A percentile compares a stretch with the other conserved stretches of the same genome.
Evolutionary conservation across 305 asterid species (phyloP).

Genomic region (Fraxinus baroniana): DNA sequence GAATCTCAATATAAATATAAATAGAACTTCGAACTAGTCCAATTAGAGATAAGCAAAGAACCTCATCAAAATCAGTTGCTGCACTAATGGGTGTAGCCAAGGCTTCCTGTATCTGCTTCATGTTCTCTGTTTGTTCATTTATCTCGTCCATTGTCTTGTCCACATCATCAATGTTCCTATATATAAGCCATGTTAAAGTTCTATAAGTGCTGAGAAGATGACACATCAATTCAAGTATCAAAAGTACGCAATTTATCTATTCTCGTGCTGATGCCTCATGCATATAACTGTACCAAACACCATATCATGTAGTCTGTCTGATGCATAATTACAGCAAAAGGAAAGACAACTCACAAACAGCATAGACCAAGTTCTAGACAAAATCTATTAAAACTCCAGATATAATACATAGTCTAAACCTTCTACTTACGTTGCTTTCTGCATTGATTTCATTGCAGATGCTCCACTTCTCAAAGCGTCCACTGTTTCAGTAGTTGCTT

Average conservation of each 20-base stretch:
- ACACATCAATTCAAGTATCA: not conserved
- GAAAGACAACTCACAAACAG: not conserved
- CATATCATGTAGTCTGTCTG: not conserved
- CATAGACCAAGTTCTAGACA: not conserved
- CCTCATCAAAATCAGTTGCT: constrained; percentile 47
- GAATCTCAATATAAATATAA: not conserved
- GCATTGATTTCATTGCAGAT: constrained; percentile 25
- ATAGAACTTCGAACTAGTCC: not conserved
- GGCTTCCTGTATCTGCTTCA: constrained; percentile 51
- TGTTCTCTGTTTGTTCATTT: constrained; percentile 47
- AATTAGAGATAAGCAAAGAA: not conserved
- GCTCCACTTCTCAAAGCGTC: constrained; percentile 25
- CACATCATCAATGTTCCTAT: constrained; percentile 49
- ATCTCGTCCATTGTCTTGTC: constrained; percentile 61
- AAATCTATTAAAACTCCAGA: not conserved
- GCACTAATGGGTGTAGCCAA: constrained; percentile 41
- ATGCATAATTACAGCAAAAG: not conserved
- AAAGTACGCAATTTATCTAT: not conserved
- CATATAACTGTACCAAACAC: not conserved
- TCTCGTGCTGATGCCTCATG: not conserved
- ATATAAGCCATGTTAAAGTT: not conserved
- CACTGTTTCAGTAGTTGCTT: constrained; percentile 26
- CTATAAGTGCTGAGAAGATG: not conserved
- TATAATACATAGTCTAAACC: not conserved
- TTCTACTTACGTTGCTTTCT: constrained; percentile 22